Evolutionary conservation across 345 rosid genomes (phyloP).

Genomic region (Reutealis trisperma): DNA sequence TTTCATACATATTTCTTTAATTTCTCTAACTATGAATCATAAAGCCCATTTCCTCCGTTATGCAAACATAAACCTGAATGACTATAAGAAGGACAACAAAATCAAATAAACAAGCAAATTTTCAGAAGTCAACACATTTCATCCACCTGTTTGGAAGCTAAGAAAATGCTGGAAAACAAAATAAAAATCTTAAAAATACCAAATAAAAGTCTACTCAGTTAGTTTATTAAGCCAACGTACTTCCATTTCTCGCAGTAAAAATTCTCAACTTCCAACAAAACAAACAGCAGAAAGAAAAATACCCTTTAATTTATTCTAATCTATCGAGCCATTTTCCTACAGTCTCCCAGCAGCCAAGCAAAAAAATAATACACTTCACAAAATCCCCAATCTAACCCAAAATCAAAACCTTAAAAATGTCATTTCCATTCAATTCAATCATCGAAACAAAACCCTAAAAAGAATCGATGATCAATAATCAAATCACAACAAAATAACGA

Average conservation of each 20-base stretch:
- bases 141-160: not conserved
- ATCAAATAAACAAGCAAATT: not conserved
- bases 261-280: not conserved
- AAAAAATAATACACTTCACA: not conserved
- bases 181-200: not conserved
- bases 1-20: constrained; percentile 1
- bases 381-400: not conserved
- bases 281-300: not conserved
- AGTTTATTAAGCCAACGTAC: not conserved
- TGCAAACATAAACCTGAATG: not conserved
- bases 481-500: not conserved
- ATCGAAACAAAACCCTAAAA: constrained; percentile 5
- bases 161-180: not conserved
- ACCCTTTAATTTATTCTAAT: not conserved
- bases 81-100: not conserved
- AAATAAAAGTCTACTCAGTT: not conserved
- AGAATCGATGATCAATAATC: not conserved
- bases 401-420: not conserved
- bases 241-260: no score
- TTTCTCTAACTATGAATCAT: not conserved
- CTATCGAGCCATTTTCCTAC: not conserved
- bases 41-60: not conserved
- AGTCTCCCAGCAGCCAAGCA: not conserved
- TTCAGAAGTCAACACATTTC: not conserved
- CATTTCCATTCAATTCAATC: not conserved